A percentile compares a stretch with the other conserved stretches of the same genome.
phyloP scores from a whole-genome alignment of 345 rosid genomes.

The Schrenkiella parvula region DNA sequence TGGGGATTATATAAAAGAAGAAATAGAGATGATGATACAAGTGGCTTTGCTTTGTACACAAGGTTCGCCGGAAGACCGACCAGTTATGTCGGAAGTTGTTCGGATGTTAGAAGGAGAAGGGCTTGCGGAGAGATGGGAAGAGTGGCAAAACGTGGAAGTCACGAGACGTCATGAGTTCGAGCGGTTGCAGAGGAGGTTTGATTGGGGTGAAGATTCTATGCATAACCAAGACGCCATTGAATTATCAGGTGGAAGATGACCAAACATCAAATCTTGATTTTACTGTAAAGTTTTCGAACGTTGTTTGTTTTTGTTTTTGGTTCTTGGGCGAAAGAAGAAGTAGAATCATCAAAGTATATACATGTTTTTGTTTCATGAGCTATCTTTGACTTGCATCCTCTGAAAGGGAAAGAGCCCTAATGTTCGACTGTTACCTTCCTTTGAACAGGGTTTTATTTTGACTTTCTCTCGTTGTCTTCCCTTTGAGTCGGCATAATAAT shows the following conservation, averaged over 20 bases:
- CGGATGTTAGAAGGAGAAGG: constrained; percentile 99
- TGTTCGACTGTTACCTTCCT: not conserved
- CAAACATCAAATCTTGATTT: not conserved
- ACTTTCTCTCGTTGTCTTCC: not conserved
- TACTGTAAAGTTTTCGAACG: constrained; percentile 8
- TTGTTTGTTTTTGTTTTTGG: not conserved
- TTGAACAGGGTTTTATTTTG: not conserved
- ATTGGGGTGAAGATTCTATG: constrained; percentile 83
- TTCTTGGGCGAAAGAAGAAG: not conserved
- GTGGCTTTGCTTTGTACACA: constrained; percentile 91
- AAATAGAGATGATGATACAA: constrained; percentile 88
- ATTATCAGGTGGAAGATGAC: constrained; percentile 85
- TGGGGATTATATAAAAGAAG: constrained; percentile 48
- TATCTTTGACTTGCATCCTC: not conserved
- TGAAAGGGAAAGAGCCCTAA: not conserved
- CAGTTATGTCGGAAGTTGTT: constrained; percentile 88
- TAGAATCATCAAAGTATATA: not conserved
- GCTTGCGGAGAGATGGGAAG: constrained; percentile 95
- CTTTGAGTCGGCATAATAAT: not conserved
- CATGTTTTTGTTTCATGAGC: not conserved
- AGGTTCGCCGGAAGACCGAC: constrained; percentile 81
- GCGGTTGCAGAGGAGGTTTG: constrained; percentile 71
- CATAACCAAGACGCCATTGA: constrained; percentile 80
- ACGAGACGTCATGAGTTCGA: constrained; percentile 81
- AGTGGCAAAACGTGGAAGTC: constrained; percentile 88